Evolutionary conservation across 2,329 filamentous ascomycete genomes (phyloP), one percentile per base, ranked within the genome.

Genomic region (Fusarium pseudograminearum): DNA sequence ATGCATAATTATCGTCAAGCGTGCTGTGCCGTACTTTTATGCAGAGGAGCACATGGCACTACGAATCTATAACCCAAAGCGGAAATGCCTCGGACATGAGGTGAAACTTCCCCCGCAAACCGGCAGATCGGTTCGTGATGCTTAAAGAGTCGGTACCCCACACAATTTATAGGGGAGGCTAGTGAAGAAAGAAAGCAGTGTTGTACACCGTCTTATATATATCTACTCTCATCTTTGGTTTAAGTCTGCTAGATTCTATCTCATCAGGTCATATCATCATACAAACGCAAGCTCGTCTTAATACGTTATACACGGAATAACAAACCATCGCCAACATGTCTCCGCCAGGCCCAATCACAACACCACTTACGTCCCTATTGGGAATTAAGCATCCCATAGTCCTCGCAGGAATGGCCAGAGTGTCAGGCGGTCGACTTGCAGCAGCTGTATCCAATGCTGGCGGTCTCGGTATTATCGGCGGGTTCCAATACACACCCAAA

Each of bases 351-450:
- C 84, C 89, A 63, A 90, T 96, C 74, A 88, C 87, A 61, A 97
- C 93, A 14, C 92, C 93, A 3, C 86, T 97, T 38, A 94, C 91
- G 69, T 84, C 84, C 57, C 89, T 98, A 53, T 87, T 98, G 54
- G 88, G 89, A 26, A 97, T 98, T 80, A 84, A 90, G 72, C 94
- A 98, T 82, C 95, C 95, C 41, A 90, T 98, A 79, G 84, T 98
- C 72, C 92, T 98, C 22, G 95, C 95, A 34, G 95, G 95, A 75
- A 98, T 98, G 95, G 94, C 95, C 4, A 89, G 92, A 67, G 93
- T 92, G 12, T 94, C 92, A 0, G 90, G 91, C 63, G 93, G 91
- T 0, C 86, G 85, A 20, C 89, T 97, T 47, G 93, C 93, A 10
- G 93, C 93, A 5, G 93, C 93, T 8, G 93, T 97, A 38, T 96